A percentile compares a stretch with the other conserved stretches of the same genome.
Evolutionary conservation across 23 red algal species (phyloP).

Genomic region (Gracilaria caudata): DNA sequence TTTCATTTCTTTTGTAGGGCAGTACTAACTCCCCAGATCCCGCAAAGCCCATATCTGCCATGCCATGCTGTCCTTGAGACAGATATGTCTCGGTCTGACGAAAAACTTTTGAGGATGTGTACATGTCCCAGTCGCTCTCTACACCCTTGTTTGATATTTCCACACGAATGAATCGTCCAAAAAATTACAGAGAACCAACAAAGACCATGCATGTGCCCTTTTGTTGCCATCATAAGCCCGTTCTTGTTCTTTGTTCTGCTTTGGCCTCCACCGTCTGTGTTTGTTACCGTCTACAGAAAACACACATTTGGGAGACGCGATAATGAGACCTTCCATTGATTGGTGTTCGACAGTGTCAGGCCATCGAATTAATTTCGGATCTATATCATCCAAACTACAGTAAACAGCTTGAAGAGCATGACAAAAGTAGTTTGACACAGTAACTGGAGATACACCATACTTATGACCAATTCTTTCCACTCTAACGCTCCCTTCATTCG

Average conservation of each 20-base stretch:
- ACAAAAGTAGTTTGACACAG: neutral
- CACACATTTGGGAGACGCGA: neutral
- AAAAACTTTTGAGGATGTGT: too few species aligned
- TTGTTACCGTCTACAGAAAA: slow-evolving; percentile 11
- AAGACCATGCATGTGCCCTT: neutral
- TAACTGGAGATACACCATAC: neutral
- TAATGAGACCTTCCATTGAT: neutral
- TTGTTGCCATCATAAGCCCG: neutral
- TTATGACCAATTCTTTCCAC: neutral
- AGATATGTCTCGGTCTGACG: too few species aligned
- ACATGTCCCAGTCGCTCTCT: neutral
- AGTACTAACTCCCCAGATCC: slow-evolving; percentile 12
- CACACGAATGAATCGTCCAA: neutral
- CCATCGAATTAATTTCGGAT: neutral
- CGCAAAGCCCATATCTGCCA: slow-evolving; percentile 42
- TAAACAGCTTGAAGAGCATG: neutral
- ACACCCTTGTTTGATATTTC: too few species aligned
- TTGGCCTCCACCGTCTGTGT: neutral
- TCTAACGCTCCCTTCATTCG: neutral
- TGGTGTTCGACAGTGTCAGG: neutral
- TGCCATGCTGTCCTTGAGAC: slow-evolving; percentile 11
- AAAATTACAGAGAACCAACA: neutral
- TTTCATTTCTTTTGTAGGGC: slow-evolving; percentile 5
- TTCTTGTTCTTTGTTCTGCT: neutral
- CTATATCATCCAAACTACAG: neutral